Evolutionary conservation across 495 filamentous ascomycete genomes (phyloP).

Genomic region (Penicillium canescens): DNA sequence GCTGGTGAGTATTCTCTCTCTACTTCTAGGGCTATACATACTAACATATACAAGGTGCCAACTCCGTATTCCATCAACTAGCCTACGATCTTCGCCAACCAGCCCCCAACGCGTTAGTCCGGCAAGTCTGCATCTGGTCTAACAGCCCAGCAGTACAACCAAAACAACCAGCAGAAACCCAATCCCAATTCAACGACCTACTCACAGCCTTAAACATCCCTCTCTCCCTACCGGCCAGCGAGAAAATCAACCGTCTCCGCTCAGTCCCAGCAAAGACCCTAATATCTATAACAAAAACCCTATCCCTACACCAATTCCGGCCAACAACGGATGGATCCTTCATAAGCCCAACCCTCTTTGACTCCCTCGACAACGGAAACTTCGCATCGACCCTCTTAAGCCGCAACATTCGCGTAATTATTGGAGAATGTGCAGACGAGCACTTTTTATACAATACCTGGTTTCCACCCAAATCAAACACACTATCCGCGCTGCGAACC

Average conservation of each 20-base stretch:
- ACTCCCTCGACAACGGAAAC: constrained; percentile 46
- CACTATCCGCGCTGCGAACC: constrained; percentile 36
- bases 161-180: constrained; percentile 42
- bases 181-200: constrained; percentile 57
- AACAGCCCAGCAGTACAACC: constrained; percentile 59
- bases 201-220: constrained; percentile 49
- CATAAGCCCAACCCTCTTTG: constrained; percentile 45
- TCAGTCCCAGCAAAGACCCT: constrained; percentile 34
- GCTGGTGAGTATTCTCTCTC: constrained; percentile 38
- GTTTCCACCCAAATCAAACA: constrained; percentile 38
- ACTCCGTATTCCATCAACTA: constrained; percentile 62
- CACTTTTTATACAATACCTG: constrained; percentile 50
- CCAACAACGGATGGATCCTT: constrained; percentile 52
- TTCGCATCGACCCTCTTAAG: constrained; percentile 43
- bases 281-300: constrained; percentile 36
- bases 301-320: constrained; percentile 54
- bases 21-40: background rate
- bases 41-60: constrained; percentile 46
- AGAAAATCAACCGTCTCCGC: constrained; percentile 51
- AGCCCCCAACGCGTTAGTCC: constrained; percentile 39
- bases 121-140: constrained; percentile 53
- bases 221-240: constrained; percentile 28
- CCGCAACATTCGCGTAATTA: constrained; percentile 49
- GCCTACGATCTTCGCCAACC: constrained; percentile 54
- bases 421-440: constrained; percentile 58